A percentile compares a stretch with the other conserved stretches of the same genome.
Conservation (phyloP, 2,329 filamentous ascomycete genomes). For the Aspergillus caelatus region DNA sequence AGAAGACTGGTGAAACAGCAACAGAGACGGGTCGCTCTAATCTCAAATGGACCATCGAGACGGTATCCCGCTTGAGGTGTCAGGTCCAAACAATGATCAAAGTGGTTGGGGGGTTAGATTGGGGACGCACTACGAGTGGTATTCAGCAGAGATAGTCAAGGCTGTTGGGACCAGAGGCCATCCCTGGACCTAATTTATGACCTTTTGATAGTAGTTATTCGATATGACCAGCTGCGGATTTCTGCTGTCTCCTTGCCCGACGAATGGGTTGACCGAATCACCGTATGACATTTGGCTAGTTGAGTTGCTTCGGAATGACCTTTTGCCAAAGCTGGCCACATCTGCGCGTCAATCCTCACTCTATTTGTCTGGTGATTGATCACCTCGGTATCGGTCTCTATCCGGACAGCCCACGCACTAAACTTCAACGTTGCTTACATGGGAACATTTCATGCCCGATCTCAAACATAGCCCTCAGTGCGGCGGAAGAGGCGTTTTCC, state of each 20-base stretch:
- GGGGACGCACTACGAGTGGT: background rate
- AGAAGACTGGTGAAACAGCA: background rate
- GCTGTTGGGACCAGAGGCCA: background rate
- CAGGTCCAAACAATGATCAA: constrained; percentile 1
- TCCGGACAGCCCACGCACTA: background rate
- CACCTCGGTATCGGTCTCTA: background rate
- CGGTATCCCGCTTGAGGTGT: background rate
- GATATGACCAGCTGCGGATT: background rate
- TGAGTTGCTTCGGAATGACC: background rate
- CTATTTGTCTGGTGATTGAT: background rate
- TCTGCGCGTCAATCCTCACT: background rate
- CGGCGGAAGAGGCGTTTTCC: background rate
- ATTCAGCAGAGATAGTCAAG: background rate
- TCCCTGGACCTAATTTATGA: background rate
- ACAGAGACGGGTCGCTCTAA: constrained; percentile 3
- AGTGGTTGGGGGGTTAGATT: background rate
- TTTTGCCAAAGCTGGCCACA: background rate
- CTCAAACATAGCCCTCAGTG: background rate
- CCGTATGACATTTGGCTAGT: background rate
- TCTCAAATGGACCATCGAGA: constrained; percentile 6
- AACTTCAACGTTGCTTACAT: background rate
- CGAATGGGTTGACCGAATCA: background rate
- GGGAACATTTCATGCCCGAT: background rate
- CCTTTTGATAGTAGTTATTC: background rate
- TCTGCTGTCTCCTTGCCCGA: background rate